Conservation (phyloP, 352 stramenopile genomes). For the Phytopythium chamaehyphon region DNA sequence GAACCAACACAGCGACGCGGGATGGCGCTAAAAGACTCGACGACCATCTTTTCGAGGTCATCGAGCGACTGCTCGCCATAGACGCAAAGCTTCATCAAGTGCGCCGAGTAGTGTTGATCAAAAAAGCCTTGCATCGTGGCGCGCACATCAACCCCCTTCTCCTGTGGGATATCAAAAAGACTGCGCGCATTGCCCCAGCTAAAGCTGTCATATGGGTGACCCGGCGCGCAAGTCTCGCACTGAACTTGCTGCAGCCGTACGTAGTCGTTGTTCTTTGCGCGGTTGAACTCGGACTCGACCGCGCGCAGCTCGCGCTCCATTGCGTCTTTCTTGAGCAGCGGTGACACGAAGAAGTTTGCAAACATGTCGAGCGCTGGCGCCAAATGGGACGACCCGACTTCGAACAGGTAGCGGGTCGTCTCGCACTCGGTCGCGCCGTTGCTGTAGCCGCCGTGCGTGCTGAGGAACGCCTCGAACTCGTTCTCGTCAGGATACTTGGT, state of each 20-base stretch:
- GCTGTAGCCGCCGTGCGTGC: constrained; percentile 78
- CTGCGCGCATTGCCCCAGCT: constrained; percentile 75
- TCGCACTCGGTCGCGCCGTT: constrained; percentile 92
- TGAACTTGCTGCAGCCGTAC: constrained; percentile 70
- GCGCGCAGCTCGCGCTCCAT: constrained; percentile 73
- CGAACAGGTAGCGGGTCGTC: constrained; percentile 89
- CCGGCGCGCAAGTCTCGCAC: constrained; percentile 40
- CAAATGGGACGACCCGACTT: constrained; percentile 56
- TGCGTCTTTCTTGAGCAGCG: constrained; percentile 69
- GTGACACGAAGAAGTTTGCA: constrained; percentile 89
- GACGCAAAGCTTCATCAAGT: constrained; percentile 70
- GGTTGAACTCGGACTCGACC: constrained; percentile 86
- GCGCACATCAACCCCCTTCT: constrained; percentile 39
- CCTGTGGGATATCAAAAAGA: constrained; percentile 32
- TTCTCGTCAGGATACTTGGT: constrained; percentile 91
- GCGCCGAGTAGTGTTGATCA: constrained; percentile 46
- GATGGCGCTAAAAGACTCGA: constrained; percentile 46
- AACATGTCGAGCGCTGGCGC: constrained; percentile 84
- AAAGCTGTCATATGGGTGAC: constrained; percentile 70
- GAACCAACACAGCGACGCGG: constrained; percentile 2
- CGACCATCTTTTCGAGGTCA: constrained; percentile 49
- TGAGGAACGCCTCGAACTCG: constrained; percentile 87
- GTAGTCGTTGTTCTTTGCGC: constrained; percentile 55
- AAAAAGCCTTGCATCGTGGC: constrained; percentile 58
- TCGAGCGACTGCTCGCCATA: constrained; percentile 59